Percentiles rank a stretch among this genome's conserved stretches.
phyloP scores from a whole-genome alignment of 2,329 filamentous ascomycete genomes.

The Diaporthe longicolla region DNA sequence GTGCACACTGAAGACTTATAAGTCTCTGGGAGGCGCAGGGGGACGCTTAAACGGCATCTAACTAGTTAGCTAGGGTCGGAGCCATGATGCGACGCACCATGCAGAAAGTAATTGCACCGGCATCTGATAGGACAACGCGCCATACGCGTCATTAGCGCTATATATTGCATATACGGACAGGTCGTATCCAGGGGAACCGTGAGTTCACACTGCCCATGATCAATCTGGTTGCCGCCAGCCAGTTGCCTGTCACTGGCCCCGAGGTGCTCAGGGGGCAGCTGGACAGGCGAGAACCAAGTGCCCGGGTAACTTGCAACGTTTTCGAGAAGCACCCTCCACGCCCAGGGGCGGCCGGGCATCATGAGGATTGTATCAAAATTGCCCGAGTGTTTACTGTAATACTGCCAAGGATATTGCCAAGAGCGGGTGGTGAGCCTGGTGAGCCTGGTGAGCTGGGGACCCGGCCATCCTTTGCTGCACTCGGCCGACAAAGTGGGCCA shows the following conservation, averaged over 20 bases:
- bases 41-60: slow-evolving; percentile 19
- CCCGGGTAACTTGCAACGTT: not conserved
- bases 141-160: slow-evolving; percentile 33
- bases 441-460: slow-evolving; percentile 22
- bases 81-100: slow-evolving; percentile 26
- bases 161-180: slow-evolving; percentile 33
- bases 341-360: not conserved
- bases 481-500: slow-evolving; percentile 31
- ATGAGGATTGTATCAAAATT: not conserved
- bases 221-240: not conserved
- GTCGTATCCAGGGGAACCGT: slow-evolving; percentile 18
- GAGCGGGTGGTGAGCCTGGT: not conserved
- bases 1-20: slow-evolving; percentile 17
- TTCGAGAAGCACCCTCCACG: not conserved
- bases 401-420: slow-evolving; percentile 17
- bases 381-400: slow-evolving; percentile 9
- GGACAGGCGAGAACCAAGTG: too few relatives aligned
- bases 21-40: slow-evolving; percentile 21
- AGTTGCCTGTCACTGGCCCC: not conserved
- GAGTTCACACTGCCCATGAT: not conserved
- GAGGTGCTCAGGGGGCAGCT: not conserved
- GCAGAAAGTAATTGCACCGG: slow-evolving; percentile 29
- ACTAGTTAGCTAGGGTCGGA: slow-evolving; percentile 7
- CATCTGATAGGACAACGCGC: slow-evolving; percentile 37
- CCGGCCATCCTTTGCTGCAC: slow-evolving; percentile 25